Evolutionary conservation across 371 early-diverging fungal species (phyloP), one percentile per base, ranked within the genome.

Genomic region (Mucor irregularis): DNA sequence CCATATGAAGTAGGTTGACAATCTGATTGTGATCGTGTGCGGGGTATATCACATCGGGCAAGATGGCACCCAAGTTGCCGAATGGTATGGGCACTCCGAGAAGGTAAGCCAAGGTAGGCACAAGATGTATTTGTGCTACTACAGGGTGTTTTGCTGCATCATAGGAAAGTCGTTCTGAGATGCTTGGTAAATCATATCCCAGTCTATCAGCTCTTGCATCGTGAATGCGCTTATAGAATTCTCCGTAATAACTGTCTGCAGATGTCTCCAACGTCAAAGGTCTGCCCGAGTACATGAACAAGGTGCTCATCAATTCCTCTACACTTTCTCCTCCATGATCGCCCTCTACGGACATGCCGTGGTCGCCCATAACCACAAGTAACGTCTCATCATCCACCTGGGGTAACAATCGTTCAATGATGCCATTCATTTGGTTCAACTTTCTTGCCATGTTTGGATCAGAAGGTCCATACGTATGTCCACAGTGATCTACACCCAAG

Each of bases 321-420:
- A 84, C 82, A 51, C 93, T 92, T 57, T 96, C 95, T 10, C 99
- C 98, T 10, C 99, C 99, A 61, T 99, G 99, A 64, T 98, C 97
- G 2, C 99, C 99, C 62, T 95, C 91, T n/a, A 81, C 66, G 31
- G 95, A 95, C 94, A 99, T 98, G 14, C 99, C 99, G 65, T 99
- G 99, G 71, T 99, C 99, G 19, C 99, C 99, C 74, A 97, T 85
- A n/a, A 99, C 88, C 11, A 95, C 79, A 10, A 99, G 76, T 7
- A 96, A 62, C 0, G 99, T 95, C 14, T 95, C 90, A 6, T 93
- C 74, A 54, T 91, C 90, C n/a, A 98, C 73, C 16, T 74, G 68
- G 0, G 76, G 61, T 24, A 93, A 73, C 3, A 95, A 66, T 2
- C 82, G 68, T 31, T 81, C 73, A 14, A 99, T 70, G 21, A 94